A percentile compares a stretch with the other conserved stretches of the same genome.
Evolutionary conservation across 768 basidiomycete genomes (phyloP).

Genomic region (Agaricus sinodeliciosus): DNA sequence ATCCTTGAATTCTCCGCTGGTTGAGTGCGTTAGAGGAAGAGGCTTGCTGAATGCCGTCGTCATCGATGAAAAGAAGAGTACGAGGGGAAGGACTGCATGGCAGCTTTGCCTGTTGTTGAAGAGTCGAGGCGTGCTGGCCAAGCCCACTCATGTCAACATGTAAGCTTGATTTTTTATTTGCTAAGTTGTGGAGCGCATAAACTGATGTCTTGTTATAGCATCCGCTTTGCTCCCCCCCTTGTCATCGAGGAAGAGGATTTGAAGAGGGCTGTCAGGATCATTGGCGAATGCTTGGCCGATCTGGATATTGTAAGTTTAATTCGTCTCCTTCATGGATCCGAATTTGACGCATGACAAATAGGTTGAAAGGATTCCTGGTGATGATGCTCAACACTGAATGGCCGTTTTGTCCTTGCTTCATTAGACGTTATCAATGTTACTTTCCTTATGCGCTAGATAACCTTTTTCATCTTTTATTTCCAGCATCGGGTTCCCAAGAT

Average conservation of each 20-base stretch:
- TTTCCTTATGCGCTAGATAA: not conserved
- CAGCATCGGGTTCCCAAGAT: not conserved
- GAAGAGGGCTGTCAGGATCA: constrained; percentile 63
- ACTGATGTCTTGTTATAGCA: constrained; percentile 37
- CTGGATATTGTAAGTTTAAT: constrained; percentile 58
- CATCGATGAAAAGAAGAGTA: constrained; percentile 78
- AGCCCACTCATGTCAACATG: constrained; percentile 96
- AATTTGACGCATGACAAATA: not conserved
- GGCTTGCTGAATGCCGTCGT: constrained; percentile 93
- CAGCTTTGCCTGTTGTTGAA: constrained; percentile 91
- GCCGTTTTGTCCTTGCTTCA: not conserved
- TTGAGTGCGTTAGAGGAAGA: constrained; percentile 75
- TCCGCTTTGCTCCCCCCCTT: constrained; percentile 94
- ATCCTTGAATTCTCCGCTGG: constrained; percentile 60
- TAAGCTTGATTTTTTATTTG: constrained; percentile 33
- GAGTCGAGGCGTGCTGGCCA: constrained; percentile 86
- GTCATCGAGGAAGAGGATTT: constrained; percentile 90
- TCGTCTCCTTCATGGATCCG: not conserved
- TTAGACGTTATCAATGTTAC: not conserved
- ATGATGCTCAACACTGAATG: constrained; percentile 4
- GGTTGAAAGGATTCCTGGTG: constrained; percentile 18
- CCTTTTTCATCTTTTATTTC: not conserved
- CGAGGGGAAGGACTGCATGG: constrained; percentile 84
- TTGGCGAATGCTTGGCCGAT: constrained; percentile 71
- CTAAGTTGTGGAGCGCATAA: not conserved